Evolutionary conservation across 2,329 filamentous ascomycete genomes (phyloP).

Genomic region (Pseudocercospora eumusae): DNA sequence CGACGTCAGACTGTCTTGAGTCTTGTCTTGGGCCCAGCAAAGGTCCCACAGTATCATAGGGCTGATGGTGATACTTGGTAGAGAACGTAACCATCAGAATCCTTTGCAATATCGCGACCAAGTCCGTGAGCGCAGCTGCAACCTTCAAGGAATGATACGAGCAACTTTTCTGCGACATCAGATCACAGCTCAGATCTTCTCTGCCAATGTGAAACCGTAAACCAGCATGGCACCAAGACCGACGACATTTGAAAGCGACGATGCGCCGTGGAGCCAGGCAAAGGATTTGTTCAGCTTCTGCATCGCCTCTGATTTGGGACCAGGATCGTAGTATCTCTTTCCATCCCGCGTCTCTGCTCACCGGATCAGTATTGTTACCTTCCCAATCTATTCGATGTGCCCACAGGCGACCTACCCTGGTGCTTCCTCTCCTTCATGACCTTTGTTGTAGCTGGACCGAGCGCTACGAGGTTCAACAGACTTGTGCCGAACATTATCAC

Average conservation of each 20-base stretch:
- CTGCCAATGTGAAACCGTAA: constrained; percentile 76
- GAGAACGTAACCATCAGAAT: neutral
- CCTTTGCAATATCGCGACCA: neutral
- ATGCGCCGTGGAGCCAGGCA: constrained; percentile 75
- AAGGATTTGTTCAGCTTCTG: constrained; percentile 75
- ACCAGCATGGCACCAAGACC: constrained; percentile 68
- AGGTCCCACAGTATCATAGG: neutral
- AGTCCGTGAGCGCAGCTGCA: neutral
- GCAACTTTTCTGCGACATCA: neutral
- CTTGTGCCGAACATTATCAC: constrained; percentile 69
- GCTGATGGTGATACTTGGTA: neutral
- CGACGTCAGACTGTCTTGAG: neutral
- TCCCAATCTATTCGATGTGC: neutral
- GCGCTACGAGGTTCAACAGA: constrained; percentile 66
- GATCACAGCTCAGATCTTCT: constrained; percentile 50
- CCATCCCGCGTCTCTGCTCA: constrained; percentile 75
- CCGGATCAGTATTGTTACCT: constrained; percentile 10
- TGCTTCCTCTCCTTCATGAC: constrained; percentile 74
- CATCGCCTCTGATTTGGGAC: constrained; percentile 85
- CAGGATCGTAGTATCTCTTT: constrained; percentile 78
- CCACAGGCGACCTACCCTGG: constrained; percentile 63
- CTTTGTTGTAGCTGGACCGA: constrained; percentile 74
- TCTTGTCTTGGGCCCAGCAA: neutral
- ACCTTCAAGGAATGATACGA: neutral
- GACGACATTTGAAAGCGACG: constrained; percentile 74